Conservation (phyloP, 352 stramenopile species). For the Globisporangium spinosum region DNA sequence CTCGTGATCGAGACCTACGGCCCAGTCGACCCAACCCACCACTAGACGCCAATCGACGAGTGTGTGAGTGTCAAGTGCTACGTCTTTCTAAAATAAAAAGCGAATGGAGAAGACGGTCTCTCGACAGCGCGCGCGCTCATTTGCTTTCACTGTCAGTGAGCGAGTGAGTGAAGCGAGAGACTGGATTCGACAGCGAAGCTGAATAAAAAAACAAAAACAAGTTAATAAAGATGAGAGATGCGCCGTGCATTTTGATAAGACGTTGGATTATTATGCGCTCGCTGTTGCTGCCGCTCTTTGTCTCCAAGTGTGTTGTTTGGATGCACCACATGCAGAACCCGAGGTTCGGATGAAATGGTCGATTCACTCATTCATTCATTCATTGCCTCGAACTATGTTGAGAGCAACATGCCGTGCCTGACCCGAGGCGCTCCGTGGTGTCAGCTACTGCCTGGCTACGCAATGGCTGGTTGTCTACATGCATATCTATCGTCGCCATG, state of each 20-base stretch:
- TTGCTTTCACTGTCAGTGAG: not conserved
- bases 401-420: not conserved
- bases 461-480: not conserved
- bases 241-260: slow-evolving; percentile 5
- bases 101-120: not conserved
- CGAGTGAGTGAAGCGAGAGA: not conserved
- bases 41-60: slow-evolving; percentile 36
- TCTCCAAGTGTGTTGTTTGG: not conserved
- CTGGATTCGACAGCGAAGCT: slow-evolving; percentile 1
- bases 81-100: slow-evolving; percentile 15
- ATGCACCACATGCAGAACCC: no score
- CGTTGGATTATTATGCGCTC: not conserved
- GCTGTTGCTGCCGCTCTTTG: not conserved
- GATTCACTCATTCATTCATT: not conserved
- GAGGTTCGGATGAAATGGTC: not conserved
- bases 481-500: slow-evolving; percentile 58
- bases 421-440: not conserved
- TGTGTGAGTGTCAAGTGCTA: slow-evolving; percentile 5
- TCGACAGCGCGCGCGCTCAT: not conserved
- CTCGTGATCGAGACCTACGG: slow-evolving; percentile 88
- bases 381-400: not conserved
- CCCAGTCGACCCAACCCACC: slow-evolving; percentile 73
- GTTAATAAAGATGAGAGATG: slow-evolving; percentile 12
- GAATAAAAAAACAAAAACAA: slow-evolving; percentile 4
- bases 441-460: not conserved